phyloP scores from a whole-genome alignment of 2,329 filamentous ascomycete genomes.

The Penicillium frequentans region DNA sequence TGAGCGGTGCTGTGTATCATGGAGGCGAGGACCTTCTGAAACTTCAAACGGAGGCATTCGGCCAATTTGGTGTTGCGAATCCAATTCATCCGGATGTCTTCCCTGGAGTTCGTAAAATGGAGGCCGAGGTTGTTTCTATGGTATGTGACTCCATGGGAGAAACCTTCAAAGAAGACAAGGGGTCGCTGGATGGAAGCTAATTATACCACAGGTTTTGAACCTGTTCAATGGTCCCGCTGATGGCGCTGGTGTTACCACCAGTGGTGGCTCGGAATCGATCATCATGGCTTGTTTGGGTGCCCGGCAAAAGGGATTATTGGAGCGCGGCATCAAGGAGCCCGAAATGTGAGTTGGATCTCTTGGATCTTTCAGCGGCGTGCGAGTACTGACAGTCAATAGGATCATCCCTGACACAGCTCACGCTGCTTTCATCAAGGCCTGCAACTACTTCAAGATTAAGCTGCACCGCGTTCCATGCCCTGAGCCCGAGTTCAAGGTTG shows the following conservation, averaged over 20 bases:
- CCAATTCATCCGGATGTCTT: conserved; percentile 98
- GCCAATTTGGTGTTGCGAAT: conserved; percentile 91
- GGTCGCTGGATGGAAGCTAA: background rate
- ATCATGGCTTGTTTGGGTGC: conserved; percentile 92
- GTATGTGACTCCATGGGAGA: conserved; percentile 46
- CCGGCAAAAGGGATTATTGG: conserved; percentile 80
- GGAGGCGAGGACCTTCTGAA: conserved; percentile 79
- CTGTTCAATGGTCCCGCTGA: conserved; percentile 88
- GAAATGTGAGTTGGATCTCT: conserved; percentile 69
- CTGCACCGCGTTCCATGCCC: conserved; percentile 85
- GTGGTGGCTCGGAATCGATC: conserved; percentile 94
- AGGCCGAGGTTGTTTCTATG: conserved; percentile 97
- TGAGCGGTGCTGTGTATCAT: conserved; percentile 95
- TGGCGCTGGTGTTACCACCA: conserved; percentile 84
- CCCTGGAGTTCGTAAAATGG: conserved; percentile 97
- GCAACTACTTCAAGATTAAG: conserved; percentile 95
- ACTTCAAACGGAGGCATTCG: conserved; percentile 89
- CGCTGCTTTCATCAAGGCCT: conserved; percentile 94
- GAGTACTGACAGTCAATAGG: conserved; percentile 48
- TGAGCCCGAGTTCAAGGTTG: conserved; percentile 80
- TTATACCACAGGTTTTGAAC: conserved; percentile 57
- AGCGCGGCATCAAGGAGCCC: conserved; percentile 85
- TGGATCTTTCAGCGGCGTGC: background rate
- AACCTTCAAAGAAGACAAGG: background rate
- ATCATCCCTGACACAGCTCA: conserved; percentile 94